phyloP scores from a whole-genome alignment of 495 filamentous ascomycete genomes.

The Hypoxylon fragiforme region DNA sequence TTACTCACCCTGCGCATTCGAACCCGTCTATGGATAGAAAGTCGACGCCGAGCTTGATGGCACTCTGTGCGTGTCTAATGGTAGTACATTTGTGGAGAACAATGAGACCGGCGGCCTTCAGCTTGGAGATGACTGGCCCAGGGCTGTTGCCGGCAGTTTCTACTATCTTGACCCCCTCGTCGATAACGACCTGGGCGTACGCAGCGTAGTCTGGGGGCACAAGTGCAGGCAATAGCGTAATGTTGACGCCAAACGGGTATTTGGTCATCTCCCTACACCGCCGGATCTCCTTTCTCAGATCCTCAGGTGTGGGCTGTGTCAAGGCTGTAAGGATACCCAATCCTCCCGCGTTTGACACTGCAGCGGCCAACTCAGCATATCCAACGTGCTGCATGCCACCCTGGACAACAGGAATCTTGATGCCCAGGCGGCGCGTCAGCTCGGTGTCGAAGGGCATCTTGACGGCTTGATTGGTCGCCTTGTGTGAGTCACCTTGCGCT shows the following conservation, averaged over 20 bases:
- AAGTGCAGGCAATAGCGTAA: constrained; percentile 89
- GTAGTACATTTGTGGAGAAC: constrained; percentile 98
- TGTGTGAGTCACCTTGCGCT: constrained; percentile 11
- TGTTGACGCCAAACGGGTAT: constrained; percentile 92
- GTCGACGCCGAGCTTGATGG: constrained; percentile 93
- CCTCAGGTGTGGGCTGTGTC: constrained; percentile 91
- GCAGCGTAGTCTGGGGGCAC: constrained; percentile 88
- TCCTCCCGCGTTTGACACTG: constrained; percentile 92
- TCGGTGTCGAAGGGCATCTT: constrained; percentile 92
- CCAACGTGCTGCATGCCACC: constrained; percentile 85
- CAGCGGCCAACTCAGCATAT: constrained; percentile 88
- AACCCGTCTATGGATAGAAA: constrained; percentile 97
- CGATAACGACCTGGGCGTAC: constrained; percentile 90
- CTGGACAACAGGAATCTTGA: constrained; percentile 93
- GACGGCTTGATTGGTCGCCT: constrained; percentile 22
- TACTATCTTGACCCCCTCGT: constrained; percentile 90
- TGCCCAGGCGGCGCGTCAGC: constrained; percentile 86
- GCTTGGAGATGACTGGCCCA: constrained; percentile 83
- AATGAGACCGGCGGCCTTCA: constrained; percentile 77
- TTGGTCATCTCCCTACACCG: constrained; percentile 82
- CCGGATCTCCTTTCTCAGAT: constrained; percentile 90
- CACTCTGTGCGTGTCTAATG: constrained; percentile 88
- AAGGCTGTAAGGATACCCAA: constrained; percentile 93
- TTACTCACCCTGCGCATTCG: constrained; percentile 86
- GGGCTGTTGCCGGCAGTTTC: constrained; percentile 97